Conservation (phyloP, 2,329 filamentous ascomycete species). For the Mollisia scopiformis region DNA sequence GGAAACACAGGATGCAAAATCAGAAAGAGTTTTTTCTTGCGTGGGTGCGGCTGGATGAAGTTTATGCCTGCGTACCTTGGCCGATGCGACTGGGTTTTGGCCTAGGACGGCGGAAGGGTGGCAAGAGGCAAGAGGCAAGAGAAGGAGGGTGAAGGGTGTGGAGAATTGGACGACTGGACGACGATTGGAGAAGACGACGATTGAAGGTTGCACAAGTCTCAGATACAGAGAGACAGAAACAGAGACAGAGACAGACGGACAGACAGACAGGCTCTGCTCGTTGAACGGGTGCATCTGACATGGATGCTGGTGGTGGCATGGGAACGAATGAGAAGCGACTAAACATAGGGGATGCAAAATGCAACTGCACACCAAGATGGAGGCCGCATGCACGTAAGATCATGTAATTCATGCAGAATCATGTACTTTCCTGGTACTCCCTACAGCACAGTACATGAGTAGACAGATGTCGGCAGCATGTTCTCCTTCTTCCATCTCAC, state of each 20-base stretch:
- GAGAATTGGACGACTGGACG: background rate
- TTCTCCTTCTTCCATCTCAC: background rate
- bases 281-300: background rate
- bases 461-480: background rate
- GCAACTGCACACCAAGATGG: background rate
- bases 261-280: background rate
- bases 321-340: background rate
- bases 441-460: no score
- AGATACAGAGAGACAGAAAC: background rate
- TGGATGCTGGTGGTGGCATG: background rate
- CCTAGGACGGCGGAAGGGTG: background rate
- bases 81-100: background rate
- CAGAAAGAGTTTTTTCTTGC: background rate
- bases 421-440: background rate
- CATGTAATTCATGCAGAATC: constrained; percentile 11
- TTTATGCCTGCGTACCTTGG: background rate
- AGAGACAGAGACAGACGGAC: background rate
- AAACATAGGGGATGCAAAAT: background rate
- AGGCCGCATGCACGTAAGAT: constrained; percentile 5
- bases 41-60: background rate
- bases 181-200: constrained; percentile 3
- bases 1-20: background rate
- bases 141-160: background rate
- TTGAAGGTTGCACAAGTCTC: constrained; percentile 1
- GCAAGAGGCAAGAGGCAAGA: no score